Conservation (phyloP, 495 filamentous ascomycete genomes). For the Clohesyomyces aquaticus region DNA sequence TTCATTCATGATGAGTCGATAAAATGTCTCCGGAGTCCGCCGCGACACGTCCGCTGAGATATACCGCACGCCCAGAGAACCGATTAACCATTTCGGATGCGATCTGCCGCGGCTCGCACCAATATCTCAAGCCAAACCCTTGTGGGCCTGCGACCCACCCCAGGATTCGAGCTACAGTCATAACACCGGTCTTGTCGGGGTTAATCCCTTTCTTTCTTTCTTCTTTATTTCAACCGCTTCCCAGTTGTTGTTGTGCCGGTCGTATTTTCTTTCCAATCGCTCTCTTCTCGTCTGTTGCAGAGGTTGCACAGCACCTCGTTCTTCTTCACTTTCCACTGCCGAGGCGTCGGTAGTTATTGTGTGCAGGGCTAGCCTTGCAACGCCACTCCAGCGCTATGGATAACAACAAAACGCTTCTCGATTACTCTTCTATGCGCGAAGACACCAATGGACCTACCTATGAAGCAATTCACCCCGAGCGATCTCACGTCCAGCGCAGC, state of each 20-base stretch:
- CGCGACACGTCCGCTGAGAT: background rate
- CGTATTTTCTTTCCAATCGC: background rate
- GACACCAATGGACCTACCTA: conserved; percentile 21
- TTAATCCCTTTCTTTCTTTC: conserved; percentile 8
- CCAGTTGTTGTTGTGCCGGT: background rate
- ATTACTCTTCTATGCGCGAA: conserved; percentile 23
- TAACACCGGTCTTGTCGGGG: conserved; percentile 8
- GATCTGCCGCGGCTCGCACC: conserved; percentile 13
- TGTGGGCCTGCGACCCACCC: conserved; percentile 8
- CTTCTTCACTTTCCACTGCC: background rate
- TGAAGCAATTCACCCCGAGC: conserved; percentile 33
- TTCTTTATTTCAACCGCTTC: conserved; percentile 13
- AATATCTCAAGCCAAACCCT: background rate
- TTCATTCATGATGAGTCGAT: background rate
- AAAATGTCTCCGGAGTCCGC: too few relatives aligned
- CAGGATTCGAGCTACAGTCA: background rate
- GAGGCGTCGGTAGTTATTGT: background rate
- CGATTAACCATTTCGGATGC: background rate
- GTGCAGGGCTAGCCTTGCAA: conserved; percentile 2
- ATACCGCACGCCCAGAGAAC: background rate
- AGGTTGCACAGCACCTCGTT: background rate
- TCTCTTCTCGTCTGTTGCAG: background rate
- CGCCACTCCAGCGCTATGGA: conserved; percentile 11
- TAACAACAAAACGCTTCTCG: conserved; percentile 16
- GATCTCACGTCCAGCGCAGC: conserved; percentile 5